phyloP scores from a whole-genome alignment of 495 filamentous ascomycete species.

The Filosporella fistucella region DNA sequence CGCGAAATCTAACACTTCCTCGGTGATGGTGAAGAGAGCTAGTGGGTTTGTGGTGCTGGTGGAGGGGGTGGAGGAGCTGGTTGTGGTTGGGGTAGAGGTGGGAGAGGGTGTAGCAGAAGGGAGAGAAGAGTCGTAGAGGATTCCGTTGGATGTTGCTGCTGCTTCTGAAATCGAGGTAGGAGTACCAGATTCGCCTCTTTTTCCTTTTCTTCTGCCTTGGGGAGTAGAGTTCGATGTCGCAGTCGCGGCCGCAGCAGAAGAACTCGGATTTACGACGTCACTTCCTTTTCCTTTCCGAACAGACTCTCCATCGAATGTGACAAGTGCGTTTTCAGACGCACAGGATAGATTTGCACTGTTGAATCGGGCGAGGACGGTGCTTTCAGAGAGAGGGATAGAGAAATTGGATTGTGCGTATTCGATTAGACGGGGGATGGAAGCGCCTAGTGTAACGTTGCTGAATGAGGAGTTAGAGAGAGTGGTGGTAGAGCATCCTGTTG shows the following conservation, averaged over 20 bases:
- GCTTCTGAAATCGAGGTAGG: constrained; percentile 19
- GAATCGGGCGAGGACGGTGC: constrained; percentile 69
- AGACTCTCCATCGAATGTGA: constrained; percentile 65
- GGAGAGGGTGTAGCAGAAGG: constrained; percentile 13
- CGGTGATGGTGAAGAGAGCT: constrained; percentile 31
- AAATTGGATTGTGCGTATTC: constrained; percentile 60
- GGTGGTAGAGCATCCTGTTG: constrained; percentile 68
- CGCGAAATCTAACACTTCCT: constrained; percentile 61
- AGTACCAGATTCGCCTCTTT: neutral
- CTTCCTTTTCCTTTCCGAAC: constrained; percentile 28
- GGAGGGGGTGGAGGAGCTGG: constrained; percentile 17
- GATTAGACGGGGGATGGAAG: constrained; percentile 70
- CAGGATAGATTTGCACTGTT: constrained; percentile 70
- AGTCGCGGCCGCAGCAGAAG: neutral
- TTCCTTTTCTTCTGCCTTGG: neutral
- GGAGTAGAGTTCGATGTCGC: constrained; percentile 3
- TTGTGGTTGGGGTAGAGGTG: constrained; percentile 21
- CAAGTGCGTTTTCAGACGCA: constrained; percentile 75
- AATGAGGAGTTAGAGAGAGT: constrained; percentile 32
- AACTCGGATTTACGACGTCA: constrained; percentile 19
- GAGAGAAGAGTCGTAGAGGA: constrained; percentile 27
- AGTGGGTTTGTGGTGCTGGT: constrained; percentile 19
- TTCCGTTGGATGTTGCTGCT: constrained; percentile 11
- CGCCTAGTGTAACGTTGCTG: constrained; percentile 68
- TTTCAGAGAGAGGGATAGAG: constrained; percentile 64